A percentile compares a stretch with the other conserved stretches of the same genome.
phyloP scores from a whole-genome alignment of 192 early-diverging fungal species.

The Cladochytrium replicatum region DNA sequence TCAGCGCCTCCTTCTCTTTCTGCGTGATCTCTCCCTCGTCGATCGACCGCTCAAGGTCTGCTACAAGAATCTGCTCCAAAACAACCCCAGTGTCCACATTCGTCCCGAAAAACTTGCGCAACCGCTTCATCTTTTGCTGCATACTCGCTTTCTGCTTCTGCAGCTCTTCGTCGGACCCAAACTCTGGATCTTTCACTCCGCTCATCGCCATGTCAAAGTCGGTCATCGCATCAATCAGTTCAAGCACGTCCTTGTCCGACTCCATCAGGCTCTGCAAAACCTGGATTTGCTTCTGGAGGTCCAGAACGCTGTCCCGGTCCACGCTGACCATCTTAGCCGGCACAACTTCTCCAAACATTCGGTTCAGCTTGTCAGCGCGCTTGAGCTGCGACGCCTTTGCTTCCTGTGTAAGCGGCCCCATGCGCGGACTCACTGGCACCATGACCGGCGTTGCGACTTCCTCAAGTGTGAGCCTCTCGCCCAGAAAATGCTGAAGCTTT shows the following conservation, averaged over 20 bases:
- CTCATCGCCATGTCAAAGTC: constrained; percentile 1
- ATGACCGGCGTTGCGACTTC: constrained; percentile 15
- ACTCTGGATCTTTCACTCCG: too few relatives aligned
- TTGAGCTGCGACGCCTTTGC: constrained; percentile 25
- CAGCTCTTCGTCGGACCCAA: not conserved
- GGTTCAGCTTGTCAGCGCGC: constrained; percentile 25
- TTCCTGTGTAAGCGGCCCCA: constrained; percentile 22
- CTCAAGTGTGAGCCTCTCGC: constrained; percentile 25
- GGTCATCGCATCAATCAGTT: constrained; percentile 16
- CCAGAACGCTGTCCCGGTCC: too few relatives aligned
- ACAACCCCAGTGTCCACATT: constrained; percentile 10
- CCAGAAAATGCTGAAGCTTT: constrained; percentile 34
- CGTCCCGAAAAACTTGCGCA: constrained; percentile 34
- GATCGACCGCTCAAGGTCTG: too few relatives aligned
- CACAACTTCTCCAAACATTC: constrained; percentile 22
- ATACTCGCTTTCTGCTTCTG: constrained; percentile 15
- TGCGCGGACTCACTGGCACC: too few relatives aligned
- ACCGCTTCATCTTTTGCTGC: constrained; percentile 20
- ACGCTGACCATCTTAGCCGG: constrained; percentile 22
- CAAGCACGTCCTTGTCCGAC: too few relatives aligned
- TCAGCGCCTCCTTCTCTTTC: too few relatives aligned
- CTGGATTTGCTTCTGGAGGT: too few relatives aligned
- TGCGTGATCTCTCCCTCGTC: too few relatives aligned
- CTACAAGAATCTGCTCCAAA: constrained; percentile 18
- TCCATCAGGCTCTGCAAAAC: too few relatives aligned